Evolutionary conservation across 371 early-diverging fungal genomes (phyloP).

Genomic region (Zychaea mexicana): DNA sequence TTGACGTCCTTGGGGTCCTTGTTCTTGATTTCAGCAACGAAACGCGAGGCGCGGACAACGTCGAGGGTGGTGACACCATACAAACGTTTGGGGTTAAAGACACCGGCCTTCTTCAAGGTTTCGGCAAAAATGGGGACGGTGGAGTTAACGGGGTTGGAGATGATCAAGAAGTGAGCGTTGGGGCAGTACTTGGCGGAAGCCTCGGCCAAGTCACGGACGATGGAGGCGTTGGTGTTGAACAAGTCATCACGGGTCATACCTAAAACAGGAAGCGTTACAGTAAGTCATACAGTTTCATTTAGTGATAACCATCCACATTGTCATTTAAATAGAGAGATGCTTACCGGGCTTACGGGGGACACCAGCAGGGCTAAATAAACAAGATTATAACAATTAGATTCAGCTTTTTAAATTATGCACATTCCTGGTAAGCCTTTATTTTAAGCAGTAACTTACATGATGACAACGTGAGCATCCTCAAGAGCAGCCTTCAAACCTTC

Average conservation of each 20-base stretch:
- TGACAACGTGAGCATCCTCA: slow-evolving; percentile 84
- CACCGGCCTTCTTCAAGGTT: slow-evolving; percentile 92
- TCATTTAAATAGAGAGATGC: no score
- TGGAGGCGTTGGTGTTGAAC: slow-evolving; percentile 97
- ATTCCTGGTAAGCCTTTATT: neutral
- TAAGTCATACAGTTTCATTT: no score
- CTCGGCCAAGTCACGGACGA: slow-evolving; percentile 87
- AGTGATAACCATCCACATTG: no score
- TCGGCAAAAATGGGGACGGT: slow-evolving; percentile 99
- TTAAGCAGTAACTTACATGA: slow-evolving; percentile 7
- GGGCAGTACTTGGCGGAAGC: slow-evolving; percentile 82
- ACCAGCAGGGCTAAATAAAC: slow-evolving; percentile 82
- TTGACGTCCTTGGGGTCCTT: slow-evolving; percentile 75
- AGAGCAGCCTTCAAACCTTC: slow-evolving; percentile 87
- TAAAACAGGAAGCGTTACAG: no score
- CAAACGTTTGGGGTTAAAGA: slow-evolving; percentile 92
- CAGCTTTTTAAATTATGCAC: neutral
- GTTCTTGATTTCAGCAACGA: slow-evolving; percentile 85
- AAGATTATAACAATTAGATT: neutral
- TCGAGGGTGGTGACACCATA: slow-evolving; percentile 99
- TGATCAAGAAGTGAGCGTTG: slow-evolving; percentile 94
- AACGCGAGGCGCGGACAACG: slow-evolving; percentile 97
- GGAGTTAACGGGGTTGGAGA: slow-evolving; percentile 99
- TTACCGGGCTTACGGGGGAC: slow-evolving; percentile 99
- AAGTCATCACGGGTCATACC: slow-evolving; percentile 99